Base-by-base conservation (phyloP, 441 rosid species). In the Hypseocharis bilobata region DNA sequence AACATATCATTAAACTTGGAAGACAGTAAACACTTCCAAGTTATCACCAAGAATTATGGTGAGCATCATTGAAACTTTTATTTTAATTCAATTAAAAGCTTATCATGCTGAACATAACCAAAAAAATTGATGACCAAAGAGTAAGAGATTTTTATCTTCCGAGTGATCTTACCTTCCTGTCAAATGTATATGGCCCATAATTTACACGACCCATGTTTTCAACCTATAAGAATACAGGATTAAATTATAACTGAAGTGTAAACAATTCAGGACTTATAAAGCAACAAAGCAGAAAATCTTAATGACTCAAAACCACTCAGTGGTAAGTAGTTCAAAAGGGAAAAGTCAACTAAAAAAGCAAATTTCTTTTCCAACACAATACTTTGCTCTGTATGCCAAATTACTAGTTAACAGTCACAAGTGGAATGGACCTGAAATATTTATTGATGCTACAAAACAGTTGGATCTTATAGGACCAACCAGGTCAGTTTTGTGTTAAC, bases 191-290 rank as follows among this genome's bases (percentile, higher is more conserved):
- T 23, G 66, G 69, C 30, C 98, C 98, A 70, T 90, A 88, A 75
- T 92, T 92, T 62, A 90, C 81, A 23, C 85, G 96, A 49, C 98
- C 98, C 91, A 86, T 81, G 80, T 92, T 92, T 77, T 92, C 98
- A 79, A 92, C 98, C 96, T 92, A 74, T 6, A 76, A 58, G 63
- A 60, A 54, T 32, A 10, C 23, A 29, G 32, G 13, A 16, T 59
- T 0, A 64, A 40, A 5, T 13, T 59, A 27, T 28, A 28, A 51
- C n/a, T 30, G 59, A 0, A 65, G 22, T 4, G 8, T 44, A 7
- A 5, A 38, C n/a, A 22, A 54, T 62, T 55, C 22, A 38, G 27
- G 55, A 62, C 45, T 61, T 40, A 17, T 11, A 7, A 11, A 29
- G 17, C 6, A 28, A 34, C 32, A 19, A 11, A 67, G 55, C 38